Evolutionary conservation across 257 asterid genomes (phyloP).

Genomic region (Solanum paucissectum): DNA sequence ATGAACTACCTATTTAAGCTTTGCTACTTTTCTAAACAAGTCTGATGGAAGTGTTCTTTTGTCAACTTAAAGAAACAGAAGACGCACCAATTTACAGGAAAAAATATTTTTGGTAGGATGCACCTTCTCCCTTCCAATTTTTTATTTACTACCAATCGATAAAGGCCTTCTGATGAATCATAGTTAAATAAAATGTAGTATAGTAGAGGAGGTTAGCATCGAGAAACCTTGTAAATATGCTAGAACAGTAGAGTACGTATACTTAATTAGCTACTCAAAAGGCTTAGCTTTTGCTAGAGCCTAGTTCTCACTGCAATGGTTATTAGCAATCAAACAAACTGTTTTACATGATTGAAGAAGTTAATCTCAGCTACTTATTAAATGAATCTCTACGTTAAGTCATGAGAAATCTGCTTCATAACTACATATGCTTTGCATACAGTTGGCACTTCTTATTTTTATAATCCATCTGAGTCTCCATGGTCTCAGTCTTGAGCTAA

Average conservation of each 20-base stretch:
- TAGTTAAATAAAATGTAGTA: neutral
- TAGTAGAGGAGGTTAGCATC: neutral
- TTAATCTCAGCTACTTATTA: neutral
- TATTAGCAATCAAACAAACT: neutral
- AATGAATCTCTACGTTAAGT: neutral
- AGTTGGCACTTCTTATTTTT: neutral
- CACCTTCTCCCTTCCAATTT: neutral
- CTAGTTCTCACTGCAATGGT: neutral
- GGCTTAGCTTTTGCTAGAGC: neutral
- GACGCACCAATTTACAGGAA: neutral
- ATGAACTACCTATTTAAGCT: neutral
- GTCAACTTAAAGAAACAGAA: neutral
- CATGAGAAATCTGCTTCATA: neutral
- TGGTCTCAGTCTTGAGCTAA: neutral
- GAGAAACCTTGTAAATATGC: neutral
- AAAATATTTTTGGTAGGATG: neutral
- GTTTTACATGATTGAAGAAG: neutral
- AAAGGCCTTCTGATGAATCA: neutral
- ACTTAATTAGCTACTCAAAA: neutral
- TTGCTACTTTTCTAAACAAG: neutral
- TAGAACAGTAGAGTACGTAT: neutral
- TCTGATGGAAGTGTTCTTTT: neutral
- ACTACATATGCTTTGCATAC: neutral
- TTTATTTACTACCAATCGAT: neutral
- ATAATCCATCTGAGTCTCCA: neutral